Evolutionary conservation across 176 grass and related monocot species (phyloP).

Genomic region (Triticum turgidum): DNA sequence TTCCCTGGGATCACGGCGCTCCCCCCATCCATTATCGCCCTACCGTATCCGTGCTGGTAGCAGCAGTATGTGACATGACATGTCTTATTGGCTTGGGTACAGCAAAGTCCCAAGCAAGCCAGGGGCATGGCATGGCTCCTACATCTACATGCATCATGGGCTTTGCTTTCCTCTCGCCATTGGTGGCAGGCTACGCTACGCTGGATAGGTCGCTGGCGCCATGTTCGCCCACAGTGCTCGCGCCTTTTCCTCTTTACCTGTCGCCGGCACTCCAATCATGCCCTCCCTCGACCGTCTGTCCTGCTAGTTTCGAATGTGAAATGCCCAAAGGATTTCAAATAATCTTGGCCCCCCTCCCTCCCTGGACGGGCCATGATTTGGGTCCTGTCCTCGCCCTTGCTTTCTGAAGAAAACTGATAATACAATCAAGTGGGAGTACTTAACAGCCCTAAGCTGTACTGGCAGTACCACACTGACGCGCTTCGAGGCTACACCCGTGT

Average conservation of each 20-base stretch:
- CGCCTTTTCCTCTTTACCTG: conserved; percentile 39
- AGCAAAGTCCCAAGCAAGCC: neutral
- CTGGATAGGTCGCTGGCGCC: conserved; percentile 1
- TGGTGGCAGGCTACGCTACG: neutral
- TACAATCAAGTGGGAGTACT: too few species aligned
- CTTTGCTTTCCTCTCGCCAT: neutral
- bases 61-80: neutral
- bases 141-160: neutral
- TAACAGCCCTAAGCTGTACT: too few species aligned
- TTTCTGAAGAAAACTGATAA: too few species aligned
- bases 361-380: too few species aligned
- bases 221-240: conserved; percentile 4
- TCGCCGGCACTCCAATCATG: conserved; percentile 37
- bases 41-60: neutral
- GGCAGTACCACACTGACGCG: too few species aligned
- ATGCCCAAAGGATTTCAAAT: too few species aligned
- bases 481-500: too few species aligned
- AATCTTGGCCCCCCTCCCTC: too few species aligned
- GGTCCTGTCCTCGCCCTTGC: too few species aligned
- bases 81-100: neutral
- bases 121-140: neutral
- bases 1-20: neutral
- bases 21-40: neutral
- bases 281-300: neutral
- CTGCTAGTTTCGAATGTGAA: too few species aligned